A percentile compares a stretch with the other conserved stretches of the same genome.
Conservation (phyloP, 2,329 filamentous ascomycete species). For the Phialocephala subalpina region DNA sequence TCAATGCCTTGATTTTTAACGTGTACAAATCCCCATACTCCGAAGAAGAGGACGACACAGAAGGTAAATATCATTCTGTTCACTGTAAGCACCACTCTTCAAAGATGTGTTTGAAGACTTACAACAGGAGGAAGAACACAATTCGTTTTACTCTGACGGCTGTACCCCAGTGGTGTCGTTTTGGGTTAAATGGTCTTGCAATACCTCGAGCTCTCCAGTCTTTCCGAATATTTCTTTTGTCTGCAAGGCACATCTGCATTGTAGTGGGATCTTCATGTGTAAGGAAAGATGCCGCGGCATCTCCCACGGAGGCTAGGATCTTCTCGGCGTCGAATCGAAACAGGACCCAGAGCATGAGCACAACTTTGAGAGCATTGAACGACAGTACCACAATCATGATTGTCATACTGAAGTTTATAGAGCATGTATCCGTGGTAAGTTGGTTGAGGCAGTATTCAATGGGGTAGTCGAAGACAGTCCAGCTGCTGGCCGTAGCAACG, state of each 20-base stretch:
- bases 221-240: conserved; percentile 16
- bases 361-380: conserved; percentile 24
- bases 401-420: conserved; percentile 18
- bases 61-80: conserved; percentile 17
- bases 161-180: conserved; percentile 9
- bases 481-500: conserved; percentile 14
- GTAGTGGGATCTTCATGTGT: conserved; percentile 17
- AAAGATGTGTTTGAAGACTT: not conserved
- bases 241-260: conserved; percentile 23
- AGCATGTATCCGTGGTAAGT: conserved; percentile 14
- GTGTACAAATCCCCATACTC: conserved; percentile 23
- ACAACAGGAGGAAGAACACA: conserved; percentile 21
- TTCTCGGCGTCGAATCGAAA: conserved; percentile 22
- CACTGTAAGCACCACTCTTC: not conserved
- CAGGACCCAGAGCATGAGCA: conserved; percentile 22
- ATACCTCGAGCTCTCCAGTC: conserved; percentile 19
- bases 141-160: conserved; percentile 23
- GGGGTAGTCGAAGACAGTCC: conserved; percentile 19
- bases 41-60: conserved; percentile 21
- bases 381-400: conserved; percentile 20
- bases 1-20: conserved; percentile 20
- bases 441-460: conserved; percentile 25
- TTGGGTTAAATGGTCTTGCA: conserved; percentile 18
- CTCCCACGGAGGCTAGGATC: conserved; percentile 15
- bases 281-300: conserved; percentile 22